A percentile compares a stretch with the other conserved stretches of the same genome.
These are phyloP conservation scores for Emericellopsis cladophorae DNA, from an alignment of 2,329 filamentous ascomycete species.

Conservation along the genomic window DNA sequence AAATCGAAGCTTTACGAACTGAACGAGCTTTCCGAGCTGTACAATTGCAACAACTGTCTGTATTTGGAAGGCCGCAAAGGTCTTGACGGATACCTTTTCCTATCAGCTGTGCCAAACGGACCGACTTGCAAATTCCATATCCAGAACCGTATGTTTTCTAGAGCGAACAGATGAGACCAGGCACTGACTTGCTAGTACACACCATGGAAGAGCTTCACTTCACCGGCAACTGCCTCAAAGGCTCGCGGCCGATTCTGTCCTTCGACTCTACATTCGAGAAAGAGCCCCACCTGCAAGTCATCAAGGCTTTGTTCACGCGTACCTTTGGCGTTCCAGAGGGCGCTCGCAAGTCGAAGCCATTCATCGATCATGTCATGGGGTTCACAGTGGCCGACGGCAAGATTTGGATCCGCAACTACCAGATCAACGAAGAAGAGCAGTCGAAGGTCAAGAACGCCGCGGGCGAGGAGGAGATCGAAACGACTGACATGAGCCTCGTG, in stretches of 20 bases:
- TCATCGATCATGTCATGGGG: conserved; percentile 88
- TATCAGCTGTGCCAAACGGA: conserved; percentile 72
- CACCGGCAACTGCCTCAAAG: conserved; percentile 92
- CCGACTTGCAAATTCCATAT: conserved; percentile 57
- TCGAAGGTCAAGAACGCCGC: conserved; percentile 24
- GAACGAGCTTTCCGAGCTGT: conserved; percentile 63
- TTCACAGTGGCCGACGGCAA: conserved; percentile 87
- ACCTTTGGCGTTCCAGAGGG: conserved; percentile 86
- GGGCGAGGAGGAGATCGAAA: conserved; percentile 29
- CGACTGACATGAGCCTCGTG: conserved; percentile 53
- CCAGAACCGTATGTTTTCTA: conserved; percentile 49
- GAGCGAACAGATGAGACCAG: neutral
- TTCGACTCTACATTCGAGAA: conserved; percentile 83
- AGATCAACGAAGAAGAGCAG: conserved; percentile 75
- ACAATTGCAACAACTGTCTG: conserved; percentile 88
- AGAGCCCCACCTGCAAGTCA: conserved; percentile 65
- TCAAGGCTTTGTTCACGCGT: conserved; percentile 84
- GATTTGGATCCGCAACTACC: conserved; percentile 92
- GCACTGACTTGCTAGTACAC: conserved; percentile 46
- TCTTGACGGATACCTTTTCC: conserved; percentile 89
- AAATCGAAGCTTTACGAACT: conserved; percentile 77
- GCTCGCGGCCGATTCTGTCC: conserved; percentile 77
- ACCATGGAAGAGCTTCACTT: conserved; percentile 97
- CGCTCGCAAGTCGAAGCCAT: conserved; percentile 84
- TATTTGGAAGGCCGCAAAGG: conserved; percentile 95